These are phyloP conservation scores for Thraustotheca clavata DNA, from an alignment of 352 stramenopile species.

Conservation along the genomic window DNA sequence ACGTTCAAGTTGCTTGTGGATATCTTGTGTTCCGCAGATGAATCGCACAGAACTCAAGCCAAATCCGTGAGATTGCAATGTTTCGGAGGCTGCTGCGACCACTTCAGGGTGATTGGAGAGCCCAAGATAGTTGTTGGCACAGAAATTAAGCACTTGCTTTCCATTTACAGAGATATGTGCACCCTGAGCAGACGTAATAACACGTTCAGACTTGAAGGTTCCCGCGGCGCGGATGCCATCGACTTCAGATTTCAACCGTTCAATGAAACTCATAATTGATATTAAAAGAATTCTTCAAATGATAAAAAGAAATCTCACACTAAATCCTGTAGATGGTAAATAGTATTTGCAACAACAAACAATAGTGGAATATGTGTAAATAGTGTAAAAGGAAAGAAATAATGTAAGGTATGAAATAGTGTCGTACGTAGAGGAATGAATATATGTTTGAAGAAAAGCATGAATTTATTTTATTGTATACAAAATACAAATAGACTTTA, in stretches of 20 bases:
- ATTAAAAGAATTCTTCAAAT: constrained; percentile 8
- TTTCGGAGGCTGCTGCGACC: constrained; percentile 68
- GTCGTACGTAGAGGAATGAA: too few species aligned
- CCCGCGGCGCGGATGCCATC: constrained; percentile 59
- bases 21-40: constrained; percentile 92
- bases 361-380: too few species aligned
- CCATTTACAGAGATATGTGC: constrained; percentile 63
- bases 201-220: constrained; percentile 83
- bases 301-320: background rate
- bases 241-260: constrained; percentile 67
- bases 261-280: constrained; percentile 33
- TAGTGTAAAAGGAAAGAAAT: too few species aligned
- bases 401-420: too few species aligned
- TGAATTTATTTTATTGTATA: too few species aligned
- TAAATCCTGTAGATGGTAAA: background rate
- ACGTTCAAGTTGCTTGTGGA: constrained; percentile 88
- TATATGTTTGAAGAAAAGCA: too few species aligned
- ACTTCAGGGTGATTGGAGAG: constrained; percentile 84
- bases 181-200: constrained; percentile 84
- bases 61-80: constrained; percentile 85
- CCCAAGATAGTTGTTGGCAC: constrained; percentile 92
- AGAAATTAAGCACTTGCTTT: constrained; percentile 87
- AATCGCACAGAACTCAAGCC: constrained; percentile 89
- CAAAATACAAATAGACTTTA: too few species aligned
- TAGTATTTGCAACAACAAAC: background rate